phyloP scores from a whole-genome alignment of 164 flowering plant species.

The Paratinospora sagittata region DNA sequence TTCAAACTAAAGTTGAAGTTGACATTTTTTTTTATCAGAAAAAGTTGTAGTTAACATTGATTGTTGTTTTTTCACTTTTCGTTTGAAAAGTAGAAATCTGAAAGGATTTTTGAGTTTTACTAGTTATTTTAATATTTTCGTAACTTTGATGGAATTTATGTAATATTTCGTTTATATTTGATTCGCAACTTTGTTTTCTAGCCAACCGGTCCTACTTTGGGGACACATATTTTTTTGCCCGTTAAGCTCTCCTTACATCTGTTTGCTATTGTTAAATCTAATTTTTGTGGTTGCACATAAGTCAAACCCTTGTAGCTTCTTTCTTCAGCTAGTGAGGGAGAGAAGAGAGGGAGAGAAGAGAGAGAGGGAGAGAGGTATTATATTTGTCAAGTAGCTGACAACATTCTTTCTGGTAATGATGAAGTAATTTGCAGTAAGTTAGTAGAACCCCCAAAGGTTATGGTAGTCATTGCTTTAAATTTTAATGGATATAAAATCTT shows the following conservation, averaged over 20 bases:
- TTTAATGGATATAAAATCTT: background rate
- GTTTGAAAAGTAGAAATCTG: too few species aligned
- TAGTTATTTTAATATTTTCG: too few species aligned
- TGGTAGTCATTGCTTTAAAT: background rate
- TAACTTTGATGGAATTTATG: too few species aligned
- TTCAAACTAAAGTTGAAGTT: too few species aligned
- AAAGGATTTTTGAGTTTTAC: too few species aligned
- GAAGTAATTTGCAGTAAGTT: background rate
- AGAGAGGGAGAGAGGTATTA: too few species aligned
- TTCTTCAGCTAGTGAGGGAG: background rate
- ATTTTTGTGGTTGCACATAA: background rate
- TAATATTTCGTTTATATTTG: background rate
- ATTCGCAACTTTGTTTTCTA: background rate
- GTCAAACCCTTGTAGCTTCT: background rate
- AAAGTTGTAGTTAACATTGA: too few species aligned
- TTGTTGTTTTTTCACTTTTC: too few species aligned
- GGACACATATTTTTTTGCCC: background rate
- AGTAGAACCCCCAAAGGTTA: background rate
- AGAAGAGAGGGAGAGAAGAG: too few species aligned
- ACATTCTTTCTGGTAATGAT: background rate
- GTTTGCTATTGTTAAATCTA: background rate
- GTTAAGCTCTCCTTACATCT: background rate
- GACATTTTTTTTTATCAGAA: too few species aligned
- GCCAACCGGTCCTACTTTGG: background rate
- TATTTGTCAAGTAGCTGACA: too few species aligned